Conservation (phyloP, 441 rosid genomes). For the Populus hybrid region DNA sequence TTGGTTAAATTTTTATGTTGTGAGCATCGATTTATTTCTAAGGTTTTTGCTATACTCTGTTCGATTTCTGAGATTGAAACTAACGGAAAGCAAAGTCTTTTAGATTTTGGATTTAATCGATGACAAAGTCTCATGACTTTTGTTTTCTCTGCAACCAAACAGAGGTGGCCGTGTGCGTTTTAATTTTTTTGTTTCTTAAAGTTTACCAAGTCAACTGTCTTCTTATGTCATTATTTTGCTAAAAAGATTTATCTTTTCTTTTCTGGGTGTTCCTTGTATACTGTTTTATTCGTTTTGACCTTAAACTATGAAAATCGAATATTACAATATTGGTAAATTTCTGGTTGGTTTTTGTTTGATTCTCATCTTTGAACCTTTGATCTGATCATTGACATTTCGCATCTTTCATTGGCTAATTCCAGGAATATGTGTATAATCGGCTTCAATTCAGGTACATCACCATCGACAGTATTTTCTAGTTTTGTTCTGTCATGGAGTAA, state of each 20-base stretch:
- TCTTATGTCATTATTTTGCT: not conserved
- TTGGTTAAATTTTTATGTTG: not conserved
- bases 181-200: not conserved
- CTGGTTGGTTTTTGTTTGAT: not conserved
- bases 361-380: not conserved
- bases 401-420: constrained; percentile 17
- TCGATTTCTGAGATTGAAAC: constrained; percentile 18
- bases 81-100: not conserved
- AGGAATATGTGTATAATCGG: constrained; percentile 65
- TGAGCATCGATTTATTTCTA: not conserved
- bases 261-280: not conserved
- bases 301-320: not conserved
- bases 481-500: not conserved
- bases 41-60: constrained; percentile 7
- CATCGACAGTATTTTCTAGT: not conserved
- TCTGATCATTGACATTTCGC: not conserved
- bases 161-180: not conserved
- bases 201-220: not conserved
- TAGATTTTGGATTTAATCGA: not conserved
- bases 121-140: not conserved
- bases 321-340: not conserved
- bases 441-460: constrained; percentile 50
- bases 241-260: not conserved
- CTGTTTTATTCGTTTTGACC: not conserved
- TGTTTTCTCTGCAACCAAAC: constrained; percentile 5